A percentile compares a stretch with the other conserved stretches of the same genome.
Conservation (phyloP, 2,329 filamentous ascomycete species). For the Trichoderma pleuroti region DNA sequence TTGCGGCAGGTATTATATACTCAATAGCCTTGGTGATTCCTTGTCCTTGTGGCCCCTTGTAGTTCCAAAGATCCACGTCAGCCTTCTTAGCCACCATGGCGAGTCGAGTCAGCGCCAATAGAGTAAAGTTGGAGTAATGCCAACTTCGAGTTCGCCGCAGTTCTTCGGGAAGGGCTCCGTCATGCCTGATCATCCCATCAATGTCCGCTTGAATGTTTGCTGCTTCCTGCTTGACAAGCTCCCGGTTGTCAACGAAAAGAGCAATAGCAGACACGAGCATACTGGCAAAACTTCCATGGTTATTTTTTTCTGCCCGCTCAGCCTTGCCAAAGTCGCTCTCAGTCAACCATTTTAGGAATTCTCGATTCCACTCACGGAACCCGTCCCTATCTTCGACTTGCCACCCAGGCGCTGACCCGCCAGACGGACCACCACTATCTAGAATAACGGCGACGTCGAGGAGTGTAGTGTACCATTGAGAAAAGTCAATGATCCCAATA, state of each 20-base stretch:
- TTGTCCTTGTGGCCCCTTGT: conserved; percentile 1
- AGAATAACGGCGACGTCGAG: conserved; percentile 9
- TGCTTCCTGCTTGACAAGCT: neutral
- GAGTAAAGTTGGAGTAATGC: conserved; percentile 15
- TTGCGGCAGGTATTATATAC: conserved; percentile 11
- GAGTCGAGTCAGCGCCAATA: conserved; percentile 12
- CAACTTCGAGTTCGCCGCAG: conserved; percentile 15
- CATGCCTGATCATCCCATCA: neutral
- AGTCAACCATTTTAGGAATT: conserved; percentile 11
- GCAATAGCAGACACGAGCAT: conserved; percentile 14
- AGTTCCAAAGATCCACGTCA: conserved; percentile 12
- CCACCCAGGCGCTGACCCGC: conserved; percentile 4
- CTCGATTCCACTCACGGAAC: conserved; percentile 13
- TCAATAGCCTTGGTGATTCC: conserved; percentile 11
- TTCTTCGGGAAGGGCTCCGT: conserved; percentile 12
- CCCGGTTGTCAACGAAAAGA: conserved; percentile 2
- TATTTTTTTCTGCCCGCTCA: conserved; percentile 9
- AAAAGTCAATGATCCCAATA: conserved; percentile 16
- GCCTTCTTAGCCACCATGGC: conserved; percentile 12
- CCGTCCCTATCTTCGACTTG: neutral
- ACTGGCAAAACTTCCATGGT: conserved; percentile 9
- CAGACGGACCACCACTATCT: neutral
- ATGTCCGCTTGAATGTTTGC: neutral
- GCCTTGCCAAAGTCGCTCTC: conserved; percentile 14
- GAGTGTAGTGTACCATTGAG: conserved; percentile 11